phyloP scores from a whole-genome alignment of 345 rosid species.

The Conringia planisiliqua region DNA sequence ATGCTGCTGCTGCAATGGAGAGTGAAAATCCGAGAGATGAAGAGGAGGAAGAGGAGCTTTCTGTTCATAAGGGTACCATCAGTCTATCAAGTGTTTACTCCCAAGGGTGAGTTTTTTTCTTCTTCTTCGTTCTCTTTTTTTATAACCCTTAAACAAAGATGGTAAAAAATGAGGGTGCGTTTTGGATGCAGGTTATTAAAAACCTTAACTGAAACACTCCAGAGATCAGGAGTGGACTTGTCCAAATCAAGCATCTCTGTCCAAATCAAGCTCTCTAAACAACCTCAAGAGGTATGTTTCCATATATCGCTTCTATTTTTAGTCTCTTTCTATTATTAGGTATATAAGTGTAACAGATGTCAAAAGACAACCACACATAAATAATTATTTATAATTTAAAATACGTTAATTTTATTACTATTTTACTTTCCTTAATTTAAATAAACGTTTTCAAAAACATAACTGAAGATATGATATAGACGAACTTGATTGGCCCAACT shows the following conservation, averaged over 20 bases:
- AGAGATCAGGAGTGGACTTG: constrained; percentile 78
- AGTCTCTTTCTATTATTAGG: background rate
- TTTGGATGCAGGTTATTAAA: constrained; percentile 53
- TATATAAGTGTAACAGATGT: too few species aligned
- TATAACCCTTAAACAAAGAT: background rate
- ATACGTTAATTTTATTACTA: background rate
- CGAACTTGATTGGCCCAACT: background rate
- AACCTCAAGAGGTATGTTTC: constrained; percentile 16
- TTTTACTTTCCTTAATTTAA: background rate
- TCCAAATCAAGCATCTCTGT: constrained; percentile 76
- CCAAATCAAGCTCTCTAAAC: constrained; percentile 72
- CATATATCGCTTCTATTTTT: background rate
- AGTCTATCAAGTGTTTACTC: constrained; percentile 77
- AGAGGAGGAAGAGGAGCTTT: constrained; percentile 41
- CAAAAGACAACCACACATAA: background rate
- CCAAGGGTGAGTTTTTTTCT: constrained; percentile 48
- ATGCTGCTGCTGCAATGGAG: constrained; percentile 1
- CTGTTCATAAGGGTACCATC: constrained; percentile 62
- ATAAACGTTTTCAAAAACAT: background rate
- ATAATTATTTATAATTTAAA: background rate
- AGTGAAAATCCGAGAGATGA: constrained; percentile 33
- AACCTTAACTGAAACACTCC: constrained; percentile 66
- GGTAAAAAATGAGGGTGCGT: background rate
- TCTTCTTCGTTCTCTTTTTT: background rate
- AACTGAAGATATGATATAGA: background rate